Conservation (phyloP, 148 eudicot genomes). For the Chenopodium quinoa region DNA sequence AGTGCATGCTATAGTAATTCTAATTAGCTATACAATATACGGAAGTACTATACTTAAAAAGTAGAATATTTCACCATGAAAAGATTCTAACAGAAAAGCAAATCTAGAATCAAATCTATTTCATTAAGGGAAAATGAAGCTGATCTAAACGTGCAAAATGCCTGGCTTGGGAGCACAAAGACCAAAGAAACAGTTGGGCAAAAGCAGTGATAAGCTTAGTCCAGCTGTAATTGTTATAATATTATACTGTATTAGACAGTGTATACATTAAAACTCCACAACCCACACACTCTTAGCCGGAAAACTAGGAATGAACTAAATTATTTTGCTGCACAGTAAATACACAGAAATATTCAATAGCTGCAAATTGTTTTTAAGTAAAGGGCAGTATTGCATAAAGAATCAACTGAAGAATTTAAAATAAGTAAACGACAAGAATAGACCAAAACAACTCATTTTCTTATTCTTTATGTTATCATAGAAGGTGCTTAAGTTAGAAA, state of each 20-base stretch:
- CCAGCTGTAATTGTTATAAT: constrained; percentile 18
- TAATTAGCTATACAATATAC: too few species aligned
- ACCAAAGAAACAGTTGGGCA: constrained; percentile 10
- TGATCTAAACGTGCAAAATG: constrained; percentile 19
- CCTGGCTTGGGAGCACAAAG: constrained; percentile 13
- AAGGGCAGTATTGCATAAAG: not conserved
- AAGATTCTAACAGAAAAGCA: constrained; percentile 9
- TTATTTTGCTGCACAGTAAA: not conserved
- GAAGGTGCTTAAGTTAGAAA: too few species aligned
- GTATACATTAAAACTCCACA: not conserved
- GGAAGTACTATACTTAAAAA: too few species aligned
- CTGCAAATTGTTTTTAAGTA: not conserved
- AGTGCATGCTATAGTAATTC: not conserved
- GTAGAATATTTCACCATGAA: not conserved
- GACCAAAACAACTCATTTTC: too few species aligned
- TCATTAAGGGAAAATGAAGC: not conserved
- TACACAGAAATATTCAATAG: not conserved
- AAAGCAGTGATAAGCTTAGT: constrained; percentile 2
- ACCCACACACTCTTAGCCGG: not conserved
- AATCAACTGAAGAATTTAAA: not conserved
- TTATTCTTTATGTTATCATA: too few species aligned
- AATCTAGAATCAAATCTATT: constrained; percentile 17
- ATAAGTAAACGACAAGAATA: not conserved
- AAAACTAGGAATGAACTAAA: not conserved
- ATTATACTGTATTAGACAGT: not conserved